These are phyloP conservation scores for Fusarium mexicanum DNA, from an alignment of 2,329 filamentous ascomycete genomes.

Conservation along the genomic window DNA sequence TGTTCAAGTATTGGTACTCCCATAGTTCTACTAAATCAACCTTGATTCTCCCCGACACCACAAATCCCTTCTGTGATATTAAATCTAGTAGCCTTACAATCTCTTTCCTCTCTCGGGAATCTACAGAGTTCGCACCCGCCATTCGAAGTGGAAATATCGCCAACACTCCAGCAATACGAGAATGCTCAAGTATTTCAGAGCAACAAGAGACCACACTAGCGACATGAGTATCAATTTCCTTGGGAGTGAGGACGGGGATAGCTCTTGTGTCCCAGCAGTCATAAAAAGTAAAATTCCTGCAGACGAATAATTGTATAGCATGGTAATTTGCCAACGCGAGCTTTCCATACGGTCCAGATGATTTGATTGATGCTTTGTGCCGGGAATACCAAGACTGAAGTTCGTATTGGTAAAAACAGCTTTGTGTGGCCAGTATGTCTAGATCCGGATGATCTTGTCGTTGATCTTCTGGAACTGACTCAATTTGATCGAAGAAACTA, in stretches of 20 bases:
- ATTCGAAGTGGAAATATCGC: conserved; percentile 40
- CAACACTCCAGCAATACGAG: conserved; percentile 30
- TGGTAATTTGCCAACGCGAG: conserved; percentile 27
- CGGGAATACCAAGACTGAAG: background rate
- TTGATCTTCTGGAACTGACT: background rate
- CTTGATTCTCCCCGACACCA: conserved; percentile 36
- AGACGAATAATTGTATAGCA: conserved; percentile 34
- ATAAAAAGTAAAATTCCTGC: conserved; percentile 39
- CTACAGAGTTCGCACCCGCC: conserved; percentile 21
- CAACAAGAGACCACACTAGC: background rate
- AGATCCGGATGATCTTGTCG: conserved; percentile 1
- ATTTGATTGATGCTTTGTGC: background rate
- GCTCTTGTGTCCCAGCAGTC: conserved; percentile 20
- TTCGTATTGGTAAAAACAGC: conserved; percentile 5
- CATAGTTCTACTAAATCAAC: conserved; percentile 38
- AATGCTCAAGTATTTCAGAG: background rate
- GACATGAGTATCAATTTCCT: background rate
- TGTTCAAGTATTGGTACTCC: conserved; percentile 2
- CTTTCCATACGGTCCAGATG: background rate
- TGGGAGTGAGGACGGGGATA: conserved; percentile 6
- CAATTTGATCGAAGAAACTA: conserved; percentile 36
- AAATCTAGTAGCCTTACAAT: conserved; percentile 4
- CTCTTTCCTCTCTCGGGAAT: background rate
- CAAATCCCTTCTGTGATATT: conserved; percentile 36
- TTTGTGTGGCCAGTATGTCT: conserved; percentile 3